A percentile compares a stretch with the other conserved stretches of the same genome.
Evolutionary conservation across 1,284 basidiomycete species (phyloP).

Genomic region (Earliella scabrosa): DNA sequence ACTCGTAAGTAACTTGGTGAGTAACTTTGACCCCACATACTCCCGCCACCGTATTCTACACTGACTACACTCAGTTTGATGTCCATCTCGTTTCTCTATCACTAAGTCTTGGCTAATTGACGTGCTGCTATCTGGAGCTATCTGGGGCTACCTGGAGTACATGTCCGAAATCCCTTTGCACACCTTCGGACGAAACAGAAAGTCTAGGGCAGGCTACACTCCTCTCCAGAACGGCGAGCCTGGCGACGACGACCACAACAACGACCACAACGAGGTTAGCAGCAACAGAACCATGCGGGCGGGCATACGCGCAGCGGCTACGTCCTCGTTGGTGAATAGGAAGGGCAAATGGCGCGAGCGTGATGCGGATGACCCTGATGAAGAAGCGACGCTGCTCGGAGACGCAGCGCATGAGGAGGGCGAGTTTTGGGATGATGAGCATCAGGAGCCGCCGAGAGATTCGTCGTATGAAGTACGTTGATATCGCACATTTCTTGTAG

Average conservation of each 20-base stretch:
- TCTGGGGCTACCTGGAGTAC: conserved; percentile 14
- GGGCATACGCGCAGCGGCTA: conserved; percentile 42
- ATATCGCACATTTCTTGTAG: too few relatives aligned
- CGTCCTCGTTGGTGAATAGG: conserved; percentile 37
- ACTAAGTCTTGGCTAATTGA: conserved; percentile 9
- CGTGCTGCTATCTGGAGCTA: conserved; percentile 10
- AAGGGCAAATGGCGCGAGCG: conserved; percentile 51
- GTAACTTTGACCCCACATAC: too few relatives aligned
- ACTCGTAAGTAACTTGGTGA: too few relatives aligned
- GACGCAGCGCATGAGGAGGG: conserved; percentile 42
- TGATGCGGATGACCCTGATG: conserved; percentile 65
- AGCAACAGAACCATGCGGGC: conserved; percentile 33
- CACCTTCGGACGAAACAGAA: conserved; percentile 54
- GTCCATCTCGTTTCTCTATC: not conserved
- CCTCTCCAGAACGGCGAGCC: conserved; percentile 41
- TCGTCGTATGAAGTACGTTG: conserved; percentile 32
- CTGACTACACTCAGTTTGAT: too few relatives aligned
- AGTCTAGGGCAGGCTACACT: conserved; percentile 50
- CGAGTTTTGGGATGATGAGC: conserved; percentile 31
- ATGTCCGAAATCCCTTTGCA: conserved; percentile 78
- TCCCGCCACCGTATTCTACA: too few relatives aligned
- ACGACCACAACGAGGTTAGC: too few relatives aligned
- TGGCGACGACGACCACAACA: conserved; percentile 39
- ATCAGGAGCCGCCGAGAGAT: conserved; percentile 26
- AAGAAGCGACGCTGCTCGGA: conserved; percentile 54